A percentile compares a stretch with the other conserved stretches of the same genome.
phyloP scores from a whole-genome alignment of 257 asterid genomes.

The Coffea eugenioides region DNA sequence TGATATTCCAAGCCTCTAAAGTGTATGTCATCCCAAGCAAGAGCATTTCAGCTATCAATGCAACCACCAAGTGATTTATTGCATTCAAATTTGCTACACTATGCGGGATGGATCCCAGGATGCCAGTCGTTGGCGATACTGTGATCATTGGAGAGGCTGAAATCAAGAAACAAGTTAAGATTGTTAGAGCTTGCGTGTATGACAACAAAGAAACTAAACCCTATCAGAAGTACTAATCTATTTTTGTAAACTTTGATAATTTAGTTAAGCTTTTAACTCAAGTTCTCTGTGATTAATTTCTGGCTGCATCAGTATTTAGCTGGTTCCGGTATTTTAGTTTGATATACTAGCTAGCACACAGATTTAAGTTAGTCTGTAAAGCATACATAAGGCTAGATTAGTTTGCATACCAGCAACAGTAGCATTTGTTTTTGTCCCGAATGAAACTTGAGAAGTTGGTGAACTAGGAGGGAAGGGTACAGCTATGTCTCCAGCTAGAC shows the following conservation, averaged over 20 bases:
- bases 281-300: background rate
- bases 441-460: slow-evolving; percentile 51
- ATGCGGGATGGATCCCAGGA: slow-evolving; percentile 36
- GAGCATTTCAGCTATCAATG: slow-evolving; percentile 22
- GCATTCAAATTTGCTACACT: slow-evolving; percentile 36
- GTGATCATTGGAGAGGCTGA: slow-evolving; percentile 57
- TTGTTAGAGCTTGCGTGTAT: background rate
- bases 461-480: slow-evolving; percentile 35
- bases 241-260: background rate
- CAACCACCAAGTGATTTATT: slow-evolving; percentile 22
- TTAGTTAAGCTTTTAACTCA: background rate
- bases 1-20: slow-evolving; percentile 11
- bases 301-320: background rate
- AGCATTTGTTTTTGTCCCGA: slow-evolving; percentile 42
- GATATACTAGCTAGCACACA: background rate
- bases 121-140: slow-evolving; percentile 33
- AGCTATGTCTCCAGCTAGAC: slow-evolving; percentile 26
- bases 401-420: slow-evolving; percentile 42
- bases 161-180: slow-evolving; percentile 10
- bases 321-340: background rate
- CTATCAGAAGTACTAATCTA: background rate
- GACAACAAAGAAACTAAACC: no score
- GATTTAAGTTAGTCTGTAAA: background rate
- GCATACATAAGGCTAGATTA: background rate
- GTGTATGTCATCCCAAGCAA: background rate